Evolutionary conservation across 169 alveolate genomes (phyloP), one percentile per base, ranked within the genome.

Genomic region (Plasmodium relictum): DNA sequence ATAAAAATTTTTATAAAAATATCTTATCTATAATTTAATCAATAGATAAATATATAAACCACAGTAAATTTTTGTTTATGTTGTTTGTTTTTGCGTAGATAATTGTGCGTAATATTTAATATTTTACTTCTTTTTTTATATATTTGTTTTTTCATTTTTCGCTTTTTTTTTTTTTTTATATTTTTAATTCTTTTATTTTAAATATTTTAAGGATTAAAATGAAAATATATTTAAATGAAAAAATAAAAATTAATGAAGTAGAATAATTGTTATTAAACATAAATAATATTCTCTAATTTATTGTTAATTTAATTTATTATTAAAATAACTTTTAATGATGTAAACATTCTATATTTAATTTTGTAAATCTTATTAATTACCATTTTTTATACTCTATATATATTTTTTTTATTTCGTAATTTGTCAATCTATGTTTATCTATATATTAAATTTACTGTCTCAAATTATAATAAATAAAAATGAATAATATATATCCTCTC

Each of bases 401-500:
- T 61, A 20, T 18, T 66, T 44, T 59, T 20, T 65, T 37, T 24
- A 24, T 18, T 54, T 9, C 8, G 22, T 74, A 44, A n/a, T 80
- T 80, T 80, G 72, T 14, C 61, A n/a, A 39, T 54, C 24, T 50
- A 22, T 52, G 24, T 14, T 52, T 50, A 26, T 65, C 62, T 20
- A 22, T 16, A 50, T n/a, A 6, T 63, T 76, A 44, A 26, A 66
- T 80, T 80, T 48, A 14, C 61, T 52, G n/a, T 52, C 22, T 9
- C 22, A 16, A 6, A 1, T 50, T 45, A 41, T 24, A 48, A 78
- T 24, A 50, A 63, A 72, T 26, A 71, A 86, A 70, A 62, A 86
- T 86, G 92, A 71, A 86, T 45, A 73, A 86, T n/a, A 24, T 86
- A 59, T 72, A 71, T 54, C 48, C 92, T 44, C 42, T 86, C 52